Base-by-base conservation (phyloP, 495 filamentous ascomycete genomes). In the Daldinia bambusicola region DNA sequence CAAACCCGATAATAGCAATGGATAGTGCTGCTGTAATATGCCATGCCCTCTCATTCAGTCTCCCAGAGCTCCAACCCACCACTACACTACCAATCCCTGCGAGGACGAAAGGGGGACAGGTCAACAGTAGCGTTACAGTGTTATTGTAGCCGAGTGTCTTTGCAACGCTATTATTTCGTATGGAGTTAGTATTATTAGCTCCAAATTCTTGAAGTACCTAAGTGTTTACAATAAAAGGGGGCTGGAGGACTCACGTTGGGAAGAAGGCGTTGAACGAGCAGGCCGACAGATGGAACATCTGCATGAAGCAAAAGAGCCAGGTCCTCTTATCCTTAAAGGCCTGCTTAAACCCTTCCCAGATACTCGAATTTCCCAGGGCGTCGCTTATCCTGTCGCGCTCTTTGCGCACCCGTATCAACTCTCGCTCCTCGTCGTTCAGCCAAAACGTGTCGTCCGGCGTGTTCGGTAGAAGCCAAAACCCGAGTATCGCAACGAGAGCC, bases 11-110 rank as follows among this genome's bases (percentile, higher is more conserved):
- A 20, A 81, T 76, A 9, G 82, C 83, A 30, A 81, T 59, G 16
- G 55, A 55, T 57, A 78, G 75, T 16, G 72, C 68, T 5, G 41
- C 53, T 20, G 80, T 81, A 69, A 86, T 84, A 66, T 85, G 81
- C 81, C 80, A 84, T 0, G 81, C 82, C 7, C 81, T 76, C 73
- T 86, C 83, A 62, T 84, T 82, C 51, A 75, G 71, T 37, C 68
- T 72, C 0, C 80, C 84, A 6, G 80, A 82, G 16, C 72, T 78
- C 77, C 76, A 81, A 32, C 76, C 78, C 20, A 79, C 74, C 20
- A 72, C 26, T 48, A 82, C 69, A 30, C 75, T 74, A 10, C 80
- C 65, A 56, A 69, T 56, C 18, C 82, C 81, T 0, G 81, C 78
- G 20, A 84, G 61, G 0, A 84, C 51, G 52, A 81, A 84, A 30